Conservation (phyloP, 345 rosid genomes). For the Linum lewisii region DNA sequence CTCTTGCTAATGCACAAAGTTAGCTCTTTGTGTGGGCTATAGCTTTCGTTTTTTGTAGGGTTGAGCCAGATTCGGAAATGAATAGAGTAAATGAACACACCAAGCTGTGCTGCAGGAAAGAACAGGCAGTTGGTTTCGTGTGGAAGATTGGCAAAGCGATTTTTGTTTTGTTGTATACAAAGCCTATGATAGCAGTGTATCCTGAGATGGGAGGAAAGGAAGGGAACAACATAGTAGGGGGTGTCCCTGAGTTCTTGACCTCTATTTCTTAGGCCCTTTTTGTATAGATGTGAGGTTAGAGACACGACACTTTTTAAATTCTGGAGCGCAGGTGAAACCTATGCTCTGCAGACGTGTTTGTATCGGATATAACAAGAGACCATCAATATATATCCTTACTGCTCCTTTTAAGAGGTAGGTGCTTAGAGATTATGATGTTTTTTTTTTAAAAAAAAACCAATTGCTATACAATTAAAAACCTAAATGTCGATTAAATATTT, state of each 20-base stretch:
- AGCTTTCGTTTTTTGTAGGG: no score
- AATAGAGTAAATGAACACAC: slow-evolving; percentile 1
- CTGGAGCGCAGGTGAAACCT: slow-evolving; percentile 21
- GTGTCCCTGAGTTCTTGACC: neutral
- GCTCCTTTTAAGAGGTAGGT: no score
- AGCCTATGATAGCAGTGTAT: neutral
- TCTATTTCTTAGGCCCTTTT: slow-evolving; percentile 8
- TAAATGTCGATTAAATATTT: no score
- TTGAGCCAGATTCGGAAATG: slow-evolving; percentile 11
- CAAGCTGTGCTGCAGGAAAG: neutral
- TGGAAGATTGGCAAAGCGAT: slow-evolving; percentile 9
- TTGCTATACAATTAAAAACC: no score
- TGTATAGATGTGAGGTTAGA: slow-evolving; percentile 24
- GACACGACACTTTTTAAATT: slow-evolving; percentile 19
- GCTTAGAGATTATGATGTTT: no score
- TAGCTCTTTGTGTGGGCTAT: slow-evolving; percentile 18
- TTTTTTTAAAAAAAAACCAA: no score
- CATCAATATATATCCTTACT: no score
- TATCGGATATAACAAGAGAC: neutral
- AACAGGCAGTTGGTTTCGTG: slow-evolving; percentile 11
- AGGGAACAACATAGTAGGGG: neutral
- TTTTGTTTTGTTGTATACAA: neutral
- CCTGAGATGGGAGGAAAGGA: neutral
- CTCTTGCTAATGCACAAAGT: slow-evolving; percentile 1
- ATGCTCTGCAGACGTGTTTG: slow-evolving; percentile 3